Percentiles rank a stretch among this genome's conserved stretches.
These are phyloP conservation scores for Claviceps sp. DNA, from an alignment of 2,329 filamentous ascomycete species.

Conservation along the genomic window DNA sequence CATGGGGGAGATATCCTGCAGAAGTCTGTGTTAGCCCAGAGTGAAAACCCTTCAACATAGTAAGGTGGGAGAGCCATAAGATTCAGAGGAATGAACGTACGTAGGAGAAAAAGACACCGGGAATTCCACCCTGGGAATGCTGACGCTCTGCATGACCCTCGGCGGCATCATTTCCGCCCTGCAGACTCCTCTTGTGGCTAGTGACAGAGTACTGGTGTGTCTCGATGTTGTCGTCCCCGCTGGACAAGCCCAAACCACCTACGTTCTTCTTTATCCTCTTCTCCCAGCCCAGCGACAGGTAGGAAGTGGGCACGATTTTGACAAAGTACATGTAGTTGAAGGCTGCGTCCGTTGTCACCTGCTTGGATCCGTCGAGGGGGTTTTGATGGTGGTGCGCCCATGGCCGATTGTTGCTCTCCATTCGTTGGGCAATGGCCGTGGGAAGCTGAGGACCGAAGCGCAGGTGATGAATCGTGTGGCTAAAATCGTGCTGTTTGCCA, in stretches of 20 bases:
- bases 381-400: slow-evolving; percentile 91
- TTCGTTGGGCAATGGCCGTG: slow-evolving; percentile 49
- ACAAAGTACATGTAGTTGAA: slow-evolving; percentile 99
- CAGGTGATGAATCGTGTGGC: slow-evolving; percentile 75
- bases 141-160: slow-evolving; percentile 87
- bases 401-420: slow-evolving; percentile 34
- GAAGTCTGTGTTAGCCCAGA: not conserved
- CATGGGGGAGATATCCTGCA: slow-evolving; percentile 93
- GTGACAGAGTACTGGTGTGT: slow-evolving; percentile 98
- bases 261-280: slow-evolving; percentile 28
- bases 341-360: slow-evolving; percentile 66
- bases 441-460: slow-evolving; percentile 89
- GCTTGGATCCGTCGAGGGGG: slow-evolving; percentile 69
- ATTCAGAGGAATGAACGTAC: slow-evolving; percentile 38
- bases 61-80: not conserved
- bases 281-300: slow-evolving; percentile 84
- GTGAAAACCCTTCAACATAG: not conserved
- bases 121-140: slow-evolving; percentile 83
- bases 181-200: slow-evolving; percentile 80
- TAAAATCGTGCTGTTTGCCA: slow-evolving; percentile 67
- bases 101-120: slow-evolving; percentile 97
- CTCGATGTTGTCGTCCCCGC: slow-evolving; percentile 69
- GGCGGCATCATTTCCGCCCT: slow-evolving; percentile 68
- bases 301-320: slow-evolving; percentile 94
- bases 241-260: slow-evolving; percentile 28